These are phyloP conservation scores for Hyphopichia buzzinii DNA, from an alignment of 1,139 yeast species.

Conservation along the genomic window DNA sequence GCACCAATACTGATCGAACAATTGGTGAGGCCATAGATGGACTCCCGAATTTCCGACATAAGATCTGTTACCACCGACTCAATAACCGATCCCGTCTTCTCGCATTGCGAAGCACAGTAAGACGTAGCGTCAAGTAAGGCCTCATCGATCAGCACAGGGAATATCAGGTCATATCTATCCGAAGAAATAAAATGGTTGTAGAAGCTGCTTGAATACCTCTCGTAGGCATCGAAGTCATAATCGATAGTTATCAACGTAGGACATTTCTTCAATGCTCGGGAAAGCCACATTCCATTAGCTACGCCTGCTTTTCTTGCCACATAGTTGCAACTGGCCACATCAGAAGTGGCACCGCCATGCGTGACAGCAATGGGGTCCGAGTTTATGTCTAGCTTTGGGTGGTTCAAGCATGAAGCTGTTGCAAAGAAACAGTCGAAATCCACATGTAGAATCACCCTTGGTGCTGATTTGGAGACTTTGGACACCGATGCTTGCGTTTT, in stretches of 20 bases:
- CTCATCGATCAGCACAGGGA: constrained; percentile 91
- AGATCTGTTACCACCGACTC: constrained; percentile 22
- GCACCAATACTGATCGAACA: constrained; percentile 81
- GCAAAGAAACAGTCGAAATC: constrained; percentile 97
- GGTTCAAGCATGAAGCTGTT: constrained; percentile 66
- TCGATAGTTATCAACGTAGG: constrained; percentile 62
- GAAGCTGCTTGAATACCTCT: constrained; percentile 48
- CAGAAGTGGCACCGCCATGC: constrained; percentile 70
- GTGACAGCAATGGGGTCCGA: constrained; percentile 78
- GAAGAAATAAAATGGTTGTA: constrained; percentile 49
- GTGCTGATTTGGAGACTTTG: constrained; percentile 1
- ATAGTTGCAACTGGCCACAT: constrained; percentile 92
- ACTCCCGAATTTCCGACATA: constrained; percentile 40
- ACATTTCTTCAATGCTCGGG: constrained; percentile 59
- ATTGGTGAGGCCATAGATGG: constrained; percentile 46
- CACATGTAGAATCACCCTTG: constrained; percentile 60
- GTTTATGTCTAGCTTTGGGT: constrained; percentile 55
- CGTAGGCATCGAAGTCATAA: constrained; percentile 77
- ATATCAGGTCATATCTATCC: constrained; percentile 55
- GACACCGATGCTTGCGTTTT: constrained; percentile 7
- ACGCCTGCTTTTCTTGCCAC: constrained; percentile 75
- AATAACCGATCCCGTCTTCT: constrained; percentile 5
- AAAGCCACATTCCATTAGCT: constrained; percentile 87
- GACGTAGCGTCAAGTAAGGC: constrained; percentile 70
- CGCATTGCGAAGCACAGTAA: constrained; percentile 16